Conservation (phyloP, 805 yeast species). For the Starmerella asiatica region DNA sequence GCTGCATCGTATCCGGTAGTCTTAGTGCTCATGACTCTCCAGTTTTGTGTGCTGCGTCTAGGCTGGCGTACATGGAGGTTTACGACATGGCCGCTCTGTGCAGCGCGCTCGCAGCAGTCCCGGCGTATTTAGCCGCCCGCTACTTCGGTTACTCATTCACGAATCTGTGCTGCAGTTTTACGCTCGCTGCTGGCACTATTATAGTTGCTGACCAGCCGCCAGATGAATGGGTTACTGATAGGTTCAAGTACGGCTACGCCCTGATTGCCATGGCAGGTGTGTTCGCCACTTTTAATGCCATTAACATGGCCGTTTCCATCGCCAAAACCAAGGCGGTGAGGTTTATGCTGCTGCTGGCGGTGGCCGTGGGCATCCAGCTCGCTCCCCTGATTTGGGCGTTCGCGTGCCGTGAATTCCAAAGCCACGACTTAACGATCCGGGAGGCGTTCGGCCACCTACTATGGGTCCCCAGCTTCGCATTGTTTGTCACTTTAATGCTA, state of each 20-base stretch:
- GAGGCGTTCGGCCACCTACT: slow-evolving; percentile 7
- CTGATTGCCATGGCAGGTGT: slow-evolving; percentile 17
- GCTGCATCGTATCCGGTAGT: slow-evolving; percentile 12
- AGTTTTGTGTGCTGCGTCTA: slow-evolving; percentile 15
- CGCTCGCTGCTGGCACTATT: slow-evolving; percentile 18
- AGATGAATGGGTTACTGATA: slow-evolving; percentile 16
- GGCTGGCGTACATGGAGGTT: slow-evolving; percentile 14
- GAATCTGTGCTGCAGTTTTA: slow-evolving; percentile 13
- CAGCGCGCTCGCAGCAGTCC: slow-evolving; percentile 12
- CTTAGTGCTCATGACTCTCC: not conserved
- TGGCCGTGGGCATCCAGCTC: slow-evolving; percentile 8
- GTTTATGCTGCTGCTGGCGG: not conserved
- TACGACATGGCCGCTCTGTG: slow-evolving; percentile 9
- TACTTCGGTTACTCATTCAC: slow-evolving; percentile 17
- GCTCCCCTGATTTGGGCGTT: slow-evolving; percentile 5
- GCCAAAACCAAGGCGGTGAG: not conserved
- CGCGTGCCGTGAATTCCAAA: not conserved
- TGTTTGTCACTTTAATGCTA: slow-evolving; percentile 2
- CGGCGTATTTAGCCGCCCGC: slow-evolving; percentile 12
- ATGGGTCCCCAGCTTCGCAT: slow-evolving; percentile 7
- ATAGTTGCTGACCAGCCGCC: slow-evolving; percentile 10
- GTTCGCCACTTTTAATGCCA: slow-evolving; percentile 12
- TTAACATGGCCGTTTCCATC: slow-evolving; percentile 1
- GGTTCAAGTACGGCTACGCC: slow-evolving; percentile 13
- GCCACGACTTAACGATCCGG: not conserved